Percentiles rank a stretch among this genome's conserved stretches.
phyloP scores from a whole-genome alignment of 371 early-diverging fungal genomes.

The Mucor irregularis region DNA sequence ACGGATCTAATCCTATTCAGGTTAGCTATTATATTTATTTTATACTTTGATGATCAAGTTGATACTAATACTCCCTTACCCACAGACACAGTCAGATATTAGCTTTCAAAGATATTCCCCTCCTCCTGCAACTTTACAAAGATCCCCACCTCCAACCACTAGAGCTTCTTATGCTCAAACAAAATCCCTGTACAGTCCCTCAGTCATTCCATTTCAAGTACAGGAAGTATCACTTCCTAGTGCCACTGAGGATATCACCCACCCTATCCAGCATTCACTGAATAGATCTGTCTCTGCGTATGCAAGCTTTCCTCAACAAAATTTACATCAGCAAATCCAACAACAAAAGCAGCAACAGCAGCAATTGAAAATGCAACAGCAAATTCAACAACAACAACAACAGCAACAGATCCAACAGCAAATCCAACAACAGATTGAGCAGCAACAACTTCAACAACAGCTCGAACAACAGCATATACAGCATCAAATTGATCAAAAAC shows the following conservation, averaged over 20 bases:
- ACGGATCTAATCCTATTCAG: conserved; percentile 10
- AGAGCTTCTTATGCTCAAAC: conserved; percentile 1
- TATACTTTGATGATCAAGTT: neutral
- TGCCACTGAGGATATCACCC: too few relatives aligned
- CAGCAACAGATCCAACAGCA: conserved; percentile 10
- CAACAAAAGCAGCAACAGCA: conserved; percentile 1
- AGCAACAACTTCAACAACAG: conserved; percentile 16
- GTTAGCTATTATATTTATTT: neutral
- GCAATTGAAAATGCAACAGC: neutral
- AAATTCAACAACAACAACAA: conserved; percentile 6
- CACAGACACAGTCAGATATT: conserved; percentile 8
- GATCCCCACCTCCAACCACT: neutral
- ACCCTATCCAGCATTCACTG: neutral
- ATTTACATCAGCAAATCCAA: neutral
- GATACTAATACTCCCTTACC: neutral
- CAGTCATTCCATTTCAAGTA: neutral
- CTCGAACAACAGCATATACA: conserved; percentile 4
- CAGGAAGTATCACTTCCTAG: too few relatives aligned
- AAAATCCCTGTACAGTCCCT: neutral
- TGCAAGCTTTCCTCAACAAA: conserved; percentile 9
- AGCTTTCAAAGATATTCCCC: neutral
- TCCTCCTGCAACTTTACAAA: neutral
- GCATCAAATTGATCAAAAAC: conserved; percentile 4
- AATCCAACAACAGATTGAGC: conserved; percentile 14
- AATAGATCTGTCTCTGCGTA: conserved; percentile 18